A percentile compares a stretch with the other conserved stretches of the same genome.
Conservation (phyloP, 805 yeast genomes). For the Cyberlindnera suaveolens region DNA sequence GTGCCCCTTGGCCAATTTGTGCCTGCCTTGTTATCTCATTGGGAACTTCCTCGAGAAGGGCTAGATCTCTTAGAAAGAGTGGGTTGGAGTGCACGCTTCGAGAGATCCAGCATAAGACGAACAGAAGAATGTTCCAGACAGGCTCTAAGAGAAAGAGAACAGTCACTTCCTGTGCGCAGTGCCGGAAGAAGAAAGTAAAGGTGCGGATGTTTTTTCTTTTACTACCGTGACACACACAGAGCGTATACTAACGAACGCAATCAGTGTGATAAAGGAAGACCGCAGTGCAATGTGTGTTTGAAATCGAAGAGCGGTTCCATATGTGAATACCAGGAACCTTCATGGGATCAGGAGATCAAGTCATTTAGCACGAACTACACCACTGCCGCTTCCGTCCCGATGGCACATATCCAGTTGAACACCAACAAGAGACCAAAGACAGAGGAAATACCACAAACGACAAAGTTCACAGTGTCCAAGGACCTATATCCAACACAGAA, state of each 20-base stretch:
- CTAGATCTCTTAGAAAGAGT: too few relatives aligned
- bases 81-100: background rate
- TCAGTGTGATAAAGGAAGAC: slow-evolving; percentile 39
- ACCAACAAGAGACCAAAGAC: background rate
- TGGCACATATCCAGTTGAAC: slow-evolving; percentile 18
- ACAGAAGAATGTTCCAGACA: slow-evolving; percentile 11
- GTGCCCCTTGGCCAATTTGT: too few relatives aligned
- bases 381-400: slow-evolving; percentile 20
- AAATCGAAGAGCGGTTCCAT: slow-evolving; percentile 42
- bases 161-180: slow-evolving; percentile 21
- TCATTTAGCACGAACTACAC: slow-evolving; percentile 10
- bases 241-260: background rate
- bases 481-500: too few relatives aligned
- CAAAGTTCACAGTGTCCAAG: too few relatives aligned
- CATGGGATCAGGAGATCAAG: slow-evolving; percentile 43
- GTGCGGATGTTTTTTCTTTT: slow-evolving; percentile 2
- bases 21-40: too few relatives aligned
- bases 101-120: background rate
- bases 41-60: too few relatives aligned
- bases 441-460: too few relatives aligned
- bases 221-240: too few relatives aligned
- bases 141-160: slow-evolving; percentile 17
- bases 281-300: slow-evolving; percentile 46
- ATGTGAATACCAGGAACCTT: slow-evolving; percentile 49
- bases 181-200: slow-evolving; percentile 21